These are phyloP conservation scores for Pecoramyces ruminantium DNA, from an alignment of 192 early-diverging fungal genomes.

Conservation along the genomic window DNA sequence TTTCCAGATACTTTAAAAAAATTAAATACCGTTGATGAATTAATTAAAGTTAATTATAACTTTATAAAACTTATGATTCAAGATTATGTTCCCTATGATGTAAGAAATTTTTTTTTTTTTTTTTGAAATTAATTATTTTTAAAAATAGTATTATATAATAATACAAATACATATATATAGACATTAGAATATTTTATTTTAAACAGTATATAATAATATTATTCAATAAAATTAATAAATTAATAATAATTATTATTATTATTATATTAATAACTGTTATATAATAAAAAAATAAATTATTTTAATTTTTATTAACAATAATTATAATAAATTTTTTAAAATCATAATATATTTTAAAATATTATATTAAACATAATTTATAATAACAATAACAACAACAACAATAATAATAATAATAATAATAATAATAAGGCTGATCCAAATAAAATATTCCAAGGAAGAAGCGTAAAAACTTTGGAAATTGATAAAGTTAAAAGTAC, in stretches of 20 bases:
- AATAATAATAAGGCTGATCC: constrained; percentile 1
- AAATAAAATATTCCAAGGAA: background rate
- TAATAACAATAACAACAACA: too few species aligned
- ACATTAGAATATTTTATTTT: too few species aligned
- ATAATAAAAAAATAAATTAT: too few species aligned
- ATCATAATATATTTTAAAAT: too few species aligned
- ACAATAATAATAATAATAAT: background rate
- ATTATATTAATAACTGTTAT: too few species aligned
- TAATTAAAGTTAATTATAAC: constrained; percentile 35
- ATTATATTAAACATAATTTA: background rate
- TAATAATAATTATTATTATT: too few species aligned
- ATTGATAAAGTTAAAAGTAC: constrained; percentile 67
- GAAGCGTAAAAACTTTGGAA: constrained; percentile 40
- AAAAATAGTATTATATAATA: constrained; percentile 10
- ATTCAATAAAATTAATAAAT: too few species aligned
- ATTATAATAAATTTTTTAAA: too few species aligned
- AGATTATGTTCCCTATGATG: background rate
- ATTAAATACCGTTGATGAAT: constrained; percentile 34
- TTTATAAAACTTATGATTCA: constrained; percentile 16
- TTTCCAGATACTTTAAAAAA: constrained; percentile 39
- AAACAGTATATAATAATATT: too few species aligned
- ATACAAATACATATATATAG: constrained; percentile 12
- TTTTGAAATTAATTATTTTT: constrained; percentile 2
- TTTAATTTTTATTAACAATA: too few species aligned
- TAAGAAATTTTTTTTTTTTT: constrained; percentile 19